Base-by-base conservation (phyloP, 2,329 filamentous ascomycete species). In the Peltaster fructicola region DNA sequence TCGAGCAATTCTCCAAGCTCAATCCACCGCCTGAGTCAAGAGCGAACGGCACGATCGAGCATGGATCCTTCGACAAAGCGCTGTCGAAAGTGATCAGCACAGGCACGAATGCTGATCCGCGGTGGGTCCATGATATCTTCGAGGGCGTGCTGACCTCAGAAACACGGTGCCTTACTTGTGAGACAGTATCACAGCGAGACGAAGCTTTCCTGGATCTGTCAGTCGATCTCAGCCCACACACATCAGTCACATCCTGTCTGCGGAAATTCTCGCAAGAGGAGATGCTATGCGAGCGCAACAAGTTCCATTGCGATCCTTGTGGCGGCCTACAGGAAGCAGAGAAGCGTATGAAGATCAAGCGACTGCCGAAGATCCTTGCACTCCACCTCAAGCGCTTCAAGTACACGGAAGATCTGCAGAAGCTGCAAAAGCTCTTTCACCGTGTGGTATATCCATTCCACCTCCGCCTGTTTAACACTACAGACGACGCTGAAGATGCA, bases 341-440 rank as follows among this genome's bases (percentile, higher is more conserved):
- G 52, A 98, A 95, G 59, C 70, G 88, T 35, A 98, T 98, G 88
- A 98, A 95, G 60, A 85, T 98, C 40, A 95, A 98, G 58, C 70
- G 79, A 26, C 56, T 95, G 44, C 88, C 88, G 4, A 82, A 80
- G 44, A 81, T 98, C 31, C 55, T 98, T 35, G 84, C 88, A 4
- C 57, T 98, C 30, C 88, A 98, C 47, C 56, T 98, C 34, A 98
- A 98, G 55, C 71, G 88, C 29, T 98, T 98, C 61, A 95, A 95
- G 55, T 98, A 93, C 47, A 93, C 85, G 3, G 88, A 95, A 47
- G 85, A 95, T 49, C 69, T 90, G 44, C 88, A 84, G 37, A 70
- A 84, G 27, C 57, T 98, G 33, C 84, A 95, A 50, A 98, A 98
- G 53, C 65, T 98, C 20, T 95, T 95, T 48, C 85, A 98, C 50